Conservation (phyloP, 2,329 filamentous ascomycete genomes). For the Fusarium nurragi region DNA sequence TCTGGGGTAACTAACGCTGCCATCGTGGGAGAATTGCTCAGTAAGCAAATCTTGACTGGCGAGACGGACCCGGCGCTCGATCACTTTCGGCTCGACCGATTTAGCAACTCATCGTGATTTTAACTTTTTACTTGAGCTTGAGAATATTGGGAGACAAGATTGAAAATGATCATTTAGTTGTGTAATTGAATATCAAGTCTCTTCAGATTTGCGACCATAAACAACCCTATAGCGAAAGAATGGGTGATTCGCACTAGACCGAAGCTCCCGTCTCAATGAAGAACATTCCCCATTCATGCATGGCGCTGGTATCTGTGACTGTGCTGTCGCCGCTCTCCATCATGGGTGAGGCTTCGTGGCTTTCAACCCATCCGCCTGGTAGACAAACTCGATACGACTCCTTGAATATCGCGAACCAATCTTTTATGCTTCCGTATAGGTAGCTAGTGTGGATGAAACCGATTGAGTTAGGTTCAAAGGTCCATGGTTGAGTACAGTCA, state of each 20-base stretch:
- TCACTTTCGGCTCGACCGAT: not conserved
- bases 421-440: constrained; percentile 63
- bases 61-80: not conserved
- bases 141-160: no score
- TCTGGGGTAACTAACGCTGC: constrained; percentile 33
- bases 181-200: not conserved
- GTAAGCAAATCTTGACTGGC: not conserved
- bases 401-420: constrained; percentile 63
- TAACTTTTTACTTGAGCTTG: not conserved
- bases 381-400: constrained; percentile 61
- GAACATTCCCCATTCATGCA: constrained; percentile 40
- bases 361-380: constrained; percentile 60
- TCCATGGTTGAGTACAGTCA: constrained; percentile 46
- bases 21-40: constrained; percentile 26
- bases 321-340: constrained; percentile 45
- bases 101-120: not conserved
- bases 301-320: constrained; percentile 38
- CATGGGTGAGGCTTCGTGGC: constrained; percentile 40
- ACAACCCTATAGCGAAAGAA: constrained; percentile 2
- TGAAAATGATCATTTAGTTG: no score
- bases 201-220: not conserved
- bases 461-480: constrained; percentile 50
- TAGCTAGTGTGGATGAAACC: constrained; percentile 69
- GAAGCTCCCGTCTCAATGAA: constrained; percentile 32
- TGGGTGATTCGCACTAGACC: not conserved